phyloP scores from a whole-genome alignment of 306 rosid species.

The Citrullus colocynthis region DNA sequence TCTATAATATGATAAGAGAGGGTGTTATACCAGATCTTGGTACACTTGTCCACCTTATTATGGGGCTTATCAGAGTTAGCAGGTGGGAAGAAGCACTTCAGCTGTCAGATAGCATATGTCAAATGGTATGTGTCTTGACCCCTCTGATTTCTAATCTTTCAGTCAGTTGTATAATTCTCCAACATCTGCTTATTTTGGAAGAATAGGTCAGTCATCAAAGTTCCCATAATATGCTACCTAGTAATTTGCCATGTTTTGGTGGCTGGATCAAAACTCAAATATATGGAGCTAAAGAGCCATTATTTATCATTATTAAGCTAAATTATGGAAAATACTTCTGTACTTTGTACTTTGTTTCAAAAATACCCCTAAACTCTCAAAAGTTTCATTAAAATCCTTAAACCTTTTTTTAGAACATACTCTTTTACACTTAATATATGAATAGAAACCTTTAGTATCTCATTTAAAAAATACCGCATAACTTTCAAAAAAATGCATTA shows the following conservation, averaged over 20 bases:
- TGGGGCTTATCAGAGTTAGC: conserved; percentile 46
- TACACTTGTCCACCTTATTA: conserved; percentile 55
- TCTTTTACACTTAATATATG: no score
- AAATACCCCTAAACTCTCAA: no score
- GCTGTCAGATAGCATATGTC: conserved; percentile 56
- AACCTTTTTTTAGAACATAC: no score
- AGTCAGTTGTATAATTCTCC: neutral
- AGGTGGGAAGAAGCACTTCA: conserved; percentile 78
- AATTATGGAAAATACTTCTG: no score
- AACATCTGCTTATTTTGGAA: neutral
- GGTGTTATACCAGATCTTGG: conserved; percentile 55
- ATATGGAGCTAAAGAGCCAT: neutral
- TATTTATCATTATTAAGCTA: no score
- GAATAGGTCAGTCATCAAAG: neutral
- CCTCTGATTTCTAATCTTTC: neutral
- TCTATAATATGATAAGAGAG: conserved; percentile 38
- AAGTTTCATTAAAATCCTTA: no score
- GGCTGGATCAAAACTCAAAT: neutral
- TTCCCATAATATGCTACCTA: neutral
- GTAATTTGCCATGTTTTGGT: no score
- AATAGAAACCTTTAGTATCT: no score
- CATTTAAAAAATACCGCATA: no score
- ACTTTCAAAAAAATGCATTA: no score
- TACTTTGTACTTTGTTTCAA: no score
- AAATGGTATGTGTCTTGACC: conserved; percentile 52